A percentile compares a stretch with the other conserved stretches of the same genome.
These are phyloP conservation scores for Lentinula lateritia DNA, from an alignment of 768 basidiomycete species.

Conservation along the genomic window DNA sequence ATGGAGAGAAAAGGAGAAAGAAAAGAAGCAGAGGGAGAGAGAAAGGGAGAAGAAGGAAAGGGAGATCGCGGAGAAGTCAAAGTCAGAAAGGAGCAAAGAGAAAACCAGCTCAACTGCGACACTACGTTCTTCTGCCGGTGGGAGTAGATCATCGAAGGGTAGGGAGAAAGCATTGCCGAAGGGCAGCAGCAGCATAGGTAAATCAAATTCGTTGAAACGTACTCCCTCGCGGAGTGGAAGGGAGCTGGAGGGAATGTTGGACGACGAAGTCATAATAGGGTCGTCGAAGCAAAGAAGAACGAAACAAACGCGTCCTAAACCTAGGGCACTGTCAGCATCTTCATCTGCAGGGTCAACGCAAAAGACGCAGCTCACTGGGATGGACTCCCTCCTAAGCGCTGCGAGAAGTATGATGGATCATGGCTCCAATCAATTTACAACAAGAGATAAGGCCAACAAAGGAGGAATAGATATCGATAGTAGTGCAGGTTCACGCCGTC, in stretches of 20 bases:
- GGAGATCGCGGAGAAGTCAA: not conserved
- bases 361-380: slow-evolving; percentile 25
- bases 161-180: not conserved
- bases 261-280: not conserved
- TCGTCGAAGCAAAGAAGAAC: not conserved
- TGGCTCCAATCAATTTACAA: slow-evolving; percentile 1
- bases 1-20: slow-evolving; percentile 17
- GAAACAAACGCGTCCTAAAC: not conserved
- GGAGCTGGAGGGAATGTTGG: not conserved
- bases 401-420: slow-evolving; percentile 49
- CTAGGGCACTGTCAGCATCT: not conserved
- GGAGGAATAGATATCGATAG: slow-evolving; percentile 13
- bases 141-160: not conserved
- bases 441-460: slow-evolving; percentile 10
- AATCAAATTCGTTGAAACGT: not conserved
- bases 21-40: not conserved
- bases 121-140: not conserved
- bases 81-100: not conserved
- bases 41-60: not conserved
- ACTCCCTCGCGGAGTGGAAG: not conserved
- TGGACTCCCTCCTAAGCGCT: slow-evolving; percentile 58
- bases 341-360: slow-evolving; percentile 19
- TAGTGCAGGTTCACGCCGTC: not conserved
- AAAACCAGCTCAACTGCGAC: not conserved
- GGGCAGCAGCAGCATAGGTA: not conserved